These are phyloP conservation scores for Theileria equi DNA, from an alignment of 169 alveolate genomes.

Conservation along the genomic window DNA sequence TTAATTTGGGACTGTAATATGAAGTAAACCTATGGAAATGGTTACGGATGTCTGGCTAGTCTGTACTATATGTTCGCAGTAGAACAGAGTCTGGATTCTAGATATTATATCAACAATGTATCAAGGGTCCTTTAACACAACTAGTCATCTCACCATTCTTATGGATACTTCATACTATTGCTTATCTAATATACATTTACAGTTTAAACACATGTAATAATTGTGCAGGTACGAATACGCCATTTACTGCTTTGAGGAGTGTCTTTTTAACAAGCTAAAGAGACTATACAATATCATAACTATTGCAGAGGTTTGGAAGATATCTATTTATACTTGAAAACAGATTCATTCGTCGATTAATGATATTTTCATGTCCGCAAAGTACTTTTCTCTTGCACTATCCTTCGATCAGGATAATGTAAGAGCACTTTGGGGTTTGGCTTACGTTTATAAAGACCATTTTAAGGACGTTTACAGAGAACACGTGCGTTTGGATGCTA, in stretches of 20 bases:
- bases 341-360: slow-evolving; percentile 46
- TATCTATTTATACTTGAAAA: neutral
- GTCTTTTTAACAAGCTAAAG: slow-evolving; percentile 25
- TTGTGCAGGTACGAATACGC: neutral
- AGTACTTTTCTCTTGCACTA: slow-evolving; percentile 54
- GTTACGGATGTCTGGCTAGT: too few species aligned
- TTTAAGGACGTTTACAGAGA: too few species aligned
- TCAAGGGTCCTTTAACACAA: too few species aligned
- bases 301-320: slow-evolving; percentile 36
- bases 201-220: neutral
- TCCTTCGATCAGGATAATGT: slow-evolving; percentile 28
- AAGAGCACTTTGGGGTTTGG: slow-evolving; percentile 59
- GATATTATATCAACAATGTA: too few species aligned
- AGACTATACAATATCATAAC: slow-evolving; percentile 49
- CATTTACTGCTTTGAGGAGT: slow-evolving; percentile 51
- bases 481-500: too few species aligned
- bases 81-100: too few species aligned
- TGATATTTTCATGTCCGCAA: slow-evolving; percentile 32
- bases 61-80: too few species aligned
- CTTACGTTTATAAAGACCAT: too few species aligned
- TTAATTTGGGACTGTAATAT: too few species aligned
- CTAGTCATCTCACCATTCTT: neutral
- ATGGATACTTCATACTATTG: neutral
- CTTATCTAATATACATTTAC: too few species aligned
- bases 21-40: too few species aligned